Conservation (phyloP, 2,329 filamentous ascomycete species). For the Talaromyces funiculosus region DNA sequence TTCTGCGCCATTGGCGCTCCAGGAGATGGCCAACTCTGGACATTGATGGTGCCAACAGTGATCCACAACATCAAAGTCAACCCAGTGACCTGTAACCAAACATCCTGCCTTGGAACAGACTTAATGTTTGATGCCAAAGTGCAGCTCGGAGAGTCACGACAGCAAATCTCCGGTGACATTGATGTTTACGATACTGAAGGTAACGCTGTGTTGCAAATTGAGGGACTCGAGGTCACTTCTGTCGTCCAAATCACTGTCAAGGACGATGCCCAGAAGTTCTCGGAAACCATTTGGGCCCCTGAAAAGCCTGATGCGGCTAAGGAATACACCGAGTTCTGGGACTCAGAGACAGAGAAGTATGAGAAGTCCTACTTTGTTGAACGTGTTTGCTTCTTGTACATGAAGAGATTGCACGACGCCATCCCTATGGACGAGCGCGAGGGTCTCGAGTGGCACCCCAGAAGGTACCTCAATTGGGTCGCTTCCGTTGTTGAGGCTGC, state of each 20-base stretch:
- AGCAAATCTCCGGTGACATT: slow-evolving; percentile 1
- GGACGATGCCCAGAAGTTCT: not conserved
- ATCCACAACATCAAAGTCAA: not conserved
- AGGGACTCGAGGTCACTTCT: slow-evolving; percentile 1
- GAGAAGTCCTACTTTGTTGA: not conserved
- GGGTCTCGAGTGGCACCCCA: slow-evolving; percentile 1
- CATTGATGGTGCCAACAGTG: not conserved
- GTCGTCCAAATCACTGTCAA: not conserved
- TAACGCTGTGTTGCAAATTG: slow-evolving; percentile 1
- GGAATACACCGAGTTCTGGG: not conserved
- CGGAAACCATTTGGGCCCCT: slow-evolving; percentile 5
- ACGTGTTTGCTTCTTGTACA: slow-evolving; percentile 1
- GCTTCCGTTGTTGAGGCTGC: not conserved
- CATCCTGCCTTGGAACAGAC: not conserved
- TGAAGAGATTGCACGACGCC: not conserved
- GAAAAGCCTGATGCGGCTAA: not conserved
- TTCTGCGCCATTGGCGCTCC: slow-evolving; percentile 18
- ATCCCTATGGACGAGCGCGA: not conserved
- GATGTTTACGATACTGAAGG: not conserved
- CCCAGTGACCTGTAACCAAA: not conserved
- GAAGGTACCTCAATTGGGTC: not conserved
- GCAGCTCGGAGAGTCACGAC: not conserved
- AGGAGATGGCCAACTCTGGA: slow-evolving; percentile 18
- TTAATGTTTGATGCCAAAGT: not conserved
- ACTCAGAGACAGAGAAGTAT: not conserved